phyloP scores from a whole-genome alignment of 139 green algal species.

The Chlamydomonas urium region DNA sequence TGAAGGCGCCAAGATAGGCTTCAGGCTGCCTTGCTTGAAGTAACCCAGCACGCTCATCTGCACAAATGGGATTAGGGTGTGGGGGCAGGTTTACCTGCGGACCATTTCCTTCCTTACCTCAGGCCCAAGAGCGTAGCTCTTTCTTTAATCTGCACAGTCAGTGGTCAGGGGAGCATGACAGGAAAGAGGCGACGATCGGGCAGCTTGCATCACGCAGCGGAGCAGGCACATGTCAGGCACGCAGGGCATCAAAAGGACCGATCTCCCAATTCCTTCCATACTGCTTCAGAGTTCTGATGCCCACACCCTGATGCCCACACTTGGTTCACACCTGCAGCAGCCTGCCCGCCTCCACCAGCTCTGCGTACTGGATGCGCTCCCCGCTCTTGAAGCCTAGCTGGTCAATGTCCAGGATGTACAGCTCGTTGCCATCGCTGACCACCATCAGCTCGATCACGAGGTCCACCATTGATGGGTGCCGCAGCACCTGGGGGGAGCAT shows the following conservation, averaged over 20 bases:
- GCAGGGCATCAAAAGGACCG: no score
- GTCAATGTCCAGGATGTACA: slow-evolving; percentile 15
- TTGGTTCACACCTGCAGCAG: slow-evolving; percentile 5
- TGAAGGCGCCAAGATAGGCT: background rate
- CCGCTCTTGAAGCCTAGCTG: slow-evolving; percentile 11
- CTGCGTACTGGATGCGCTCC: background rate
- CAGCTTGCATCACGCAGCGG: no score
- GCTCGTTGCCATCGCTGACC: slow-evolving; percentile 14
- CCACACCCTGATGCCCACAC: background rate
- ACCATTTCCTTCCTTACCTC: background rate
- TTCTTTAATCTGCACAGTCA: background rate
- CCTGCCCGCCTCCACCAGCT: slow-evolving; percentile 10
- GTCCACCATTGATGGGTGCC: background rate
- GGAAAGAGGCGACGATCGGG: no score
- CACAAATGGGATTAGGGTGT: background rate
- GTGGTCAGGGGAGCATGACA: no score
- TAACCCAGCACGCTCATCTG: slow-evolving; percentile 11
- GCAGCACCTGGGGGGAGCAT: slow-evolving; percentile 2
- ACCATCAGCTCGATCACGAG: slow-evolving; percentile 14
- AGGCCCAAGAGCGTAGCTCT: background rate
- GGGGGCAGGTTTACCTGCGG: background rate
- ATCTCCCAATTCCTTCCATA: background rate
- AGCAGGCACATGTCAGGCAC: no score
- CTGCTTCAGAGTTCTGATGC: background rate
- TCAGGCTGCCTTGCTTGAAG: background rate